phyloP scores from a whole-genome alignment of 2,329 filamentous ascomycete species.

The Teratosphaeria viscida region DNA sequence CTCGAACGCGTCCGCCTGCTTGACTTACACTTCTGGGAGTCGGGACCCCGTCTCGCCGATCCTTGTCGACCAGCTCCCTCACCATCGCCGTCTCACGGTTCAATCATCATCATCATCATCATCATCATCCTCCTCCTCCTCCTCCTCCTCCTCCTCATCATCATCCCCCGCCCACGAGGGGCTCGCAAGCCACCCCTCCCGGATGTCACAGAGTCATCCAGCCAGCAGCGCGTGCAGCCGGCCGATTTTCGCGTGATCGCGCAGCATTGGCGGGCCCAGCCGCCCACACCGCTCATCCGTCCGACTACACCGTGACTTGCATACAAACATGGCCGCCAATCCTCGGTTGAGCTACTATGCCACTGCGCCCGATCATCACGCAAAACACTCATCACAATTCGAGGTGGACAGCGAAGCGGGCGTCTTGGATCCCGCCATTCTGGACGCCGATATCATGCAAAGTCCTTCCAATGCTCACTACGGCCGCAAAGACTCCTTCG shows the following conservation, averaged over 20 bases:
- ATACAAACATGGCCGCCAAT: constrained; percentile 20
- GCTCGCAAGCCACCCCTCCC: background rate
- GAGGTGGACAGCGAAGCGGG: constrained; percentile 17
- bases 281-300: constrained; percentile 18
- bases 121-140: no score
- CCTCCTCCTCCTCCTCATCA: no score
- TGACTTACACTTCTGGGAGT: background rate
- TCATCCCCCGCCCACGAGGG: background rate
- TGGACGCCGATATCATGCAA: constrained; percentile 25
- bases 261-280: constrained; percentile 11
- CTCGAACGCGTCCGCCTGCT: constrained; percentile 3
- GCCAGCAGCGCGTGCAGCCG: background rate
- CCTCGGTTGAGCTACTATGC: constrained; percentile 16
- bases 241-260: constrained; percentile 8
- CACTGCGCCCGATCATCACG: constrained; percentile 10
- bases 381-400: constrained; percentile 11
- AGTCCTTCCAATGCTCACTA: constrained; percentile 14
- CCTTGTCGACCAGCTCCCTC: constrained; percentile 3
- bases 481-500: constrained; percentile 24
- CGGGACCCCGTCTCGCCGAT: background rate
- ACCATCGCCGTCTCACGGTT: constrained; percentile 2
- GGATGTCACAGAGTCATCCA: constrained; percentile 7
- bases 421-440: constrained; percentile 20
- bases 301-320: constrained; percentile 10
- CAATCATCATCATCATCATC: no score